Percentiles rank a stretch among this genome's conserved stretches.
Conservation (phyloP, 192 early-diverging fungal species). For the Backusella mclennaniae region DNA sequence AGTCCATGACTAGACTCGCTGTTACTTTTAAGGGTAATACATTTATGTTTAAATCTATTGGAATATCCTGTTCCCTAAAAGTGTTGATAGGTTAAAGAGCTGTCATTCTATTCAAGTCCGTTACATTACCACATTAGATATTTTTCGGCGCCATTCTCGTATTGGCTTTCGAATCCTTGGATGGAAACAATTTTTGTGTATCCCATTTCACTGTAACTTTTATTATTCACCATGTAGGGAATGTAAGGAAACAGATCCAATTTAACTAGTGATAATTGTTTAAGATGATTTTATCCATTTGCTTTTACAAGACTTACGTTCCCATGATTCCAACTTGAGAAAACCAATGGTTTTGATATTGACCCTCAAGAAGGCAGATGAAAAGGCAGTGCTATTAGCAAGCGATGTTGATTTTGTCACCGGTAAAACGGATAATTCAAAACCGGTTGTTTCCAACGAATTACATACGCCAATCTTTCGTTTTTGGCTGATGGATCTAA, state of each 20-base stretch:
- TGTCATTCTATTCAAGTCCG: too few species aligned
- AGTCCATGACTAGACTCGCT: neutral
- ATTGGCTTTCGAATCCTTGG: neutral
- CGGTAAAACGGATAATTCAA: neutral
- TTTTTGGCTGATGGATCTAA: neutral
- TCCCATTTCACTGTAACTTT: neutral
- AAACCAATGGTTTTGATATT: neutral
- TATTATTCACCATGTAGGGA: neutral
- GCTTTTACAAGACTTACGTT: neutral
- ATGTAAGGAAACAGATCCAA: neutral
- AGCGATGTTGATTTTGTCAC: neutral
- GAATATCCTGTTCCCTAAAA: neutral
- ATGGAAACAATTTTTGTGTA: neutral
- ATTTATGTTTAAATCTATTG: neutral
- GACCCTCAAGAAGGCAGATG: neutral
- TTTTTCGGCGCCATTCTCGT: slow-evolving; percentile 6
- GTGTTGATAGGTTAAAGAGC: neutral
- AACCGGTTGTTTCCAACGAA: slow-evolving; percentile 1
- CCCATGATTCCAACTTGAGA: neutral
- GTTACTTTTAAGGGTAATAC: neutral
- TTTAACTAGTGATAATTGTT: neutral
- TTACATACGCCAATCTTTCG: neutral
- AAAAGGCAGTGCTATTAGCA: neutral
- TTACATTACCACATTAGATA: neutral
- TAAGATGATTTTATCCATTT: too few species aligned